Conservation (phyloP, 2,329 filamentous ascomycete species). For the Colletotrichum higginsianum region DNA sequence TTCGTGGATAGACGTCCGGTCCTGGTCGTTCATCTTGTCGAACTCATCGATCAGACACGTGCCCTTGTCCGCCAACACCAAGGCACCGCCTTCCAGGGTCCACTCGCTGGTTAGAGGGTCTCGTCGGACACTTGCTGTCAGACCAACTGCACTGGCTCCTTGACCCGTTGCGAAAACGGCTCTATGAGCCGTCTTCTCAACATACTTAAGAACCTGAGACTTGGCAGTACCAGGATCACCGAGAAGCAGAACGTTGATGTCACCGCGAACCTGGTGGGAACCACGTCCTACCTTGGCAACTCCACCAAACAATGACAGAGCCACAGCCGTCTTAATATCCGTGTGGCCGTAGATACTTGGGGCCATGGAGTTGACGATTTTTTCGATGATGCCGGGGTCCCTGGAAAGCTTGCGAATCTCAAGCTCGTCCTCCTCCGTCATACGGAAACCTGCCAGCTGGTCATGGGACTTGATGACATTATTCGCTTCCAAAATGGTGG, state of each 20-base stretch:
- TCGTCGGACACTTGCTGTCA: slow-evolving; percentile 95
- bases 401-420: slow-evolving; percentile 89
- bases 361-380: slow-evolving; percentile 92
- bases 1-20: slow-evolving; percentile 98
- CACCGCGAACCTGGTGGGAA: slow-evolving; percentile 90
- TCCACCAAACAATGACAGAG: slow-evolving; percentile 93
- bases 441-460: slow-evolving; percentile 94
- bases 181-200: slow-evolving; percentile 96
- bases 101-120: slow-evolving; percentile 97
- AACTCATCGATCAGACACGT: slow-evolving; percentile 99
- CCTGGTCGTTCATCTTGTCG: slow-evolving; percentile 99
- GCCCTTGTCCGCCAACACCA: slow-evolving; percentile 94
- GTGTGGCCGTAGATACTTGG: slow-evolving; percentile 97
- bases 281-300: slow-evolving; percentile 93
- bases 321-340: slow-evolving; percentile 97
- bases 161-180: slow-evolving; percentile 98
- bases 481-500: slow-evolving; percentile 97
- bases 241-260: slow-evolving; percentile 97
- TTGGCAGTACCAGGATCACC: slow-evolving; percentile 98
- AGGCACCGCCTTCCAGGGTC: slow-evolving; percentile 95
- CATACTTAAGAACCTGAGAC: slow-evolving; percentile 96
- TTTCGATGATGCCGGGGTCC: slow-evolving; percentile 93
- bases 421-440: slow-evolving; percentile 96
- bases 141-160: slow-evolving; percentile 95
- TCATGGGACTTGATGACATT: slow-evolving; percentile 98